phyloP scores from a whole-genome alignment of 1,284 basidiomycete species.

The Irpex rosettiformis region DNA sequence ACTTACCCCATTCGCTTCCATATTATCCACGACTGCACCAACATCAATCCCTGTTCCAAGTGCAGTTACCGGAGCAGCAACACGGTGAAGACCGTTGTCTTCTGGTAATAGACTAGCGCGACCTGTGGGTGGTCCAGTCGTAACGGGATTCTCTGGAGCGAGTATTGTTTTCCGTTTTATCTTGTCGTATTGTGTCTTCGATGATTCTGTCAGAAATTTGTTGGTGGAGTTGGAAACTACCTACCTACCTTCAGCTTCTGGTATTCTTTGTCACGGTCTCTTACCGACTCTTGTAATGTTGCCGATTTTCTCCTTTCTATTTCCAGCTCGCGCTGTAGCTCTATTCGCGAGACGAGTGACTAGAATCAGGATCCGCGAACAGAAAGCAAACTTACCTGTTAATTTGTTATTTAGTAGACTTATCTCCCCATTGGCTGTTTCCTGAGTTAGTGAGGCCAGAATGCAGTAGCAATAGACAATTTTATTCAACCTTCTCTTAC shows the following conservation, averaged over 20 bases:
- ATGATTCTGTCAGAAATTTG: neutral
- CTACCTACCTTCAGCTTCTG: slow-evolving; percentile 73
- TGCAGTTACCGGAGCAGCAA: neutral
- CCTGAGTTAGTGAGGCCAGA: neutral
- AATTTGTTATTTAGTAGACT: slow-evolving; percentile 63
- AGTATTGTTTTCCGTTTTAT: slow-evolving; percentile 76
- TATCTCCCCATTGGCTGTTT: slow-evolving; percentile 74
- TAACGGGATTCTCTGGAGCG: slow-evolving; percentile 24
- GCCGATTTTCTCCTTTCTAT: slow-evolving; percentile 68
- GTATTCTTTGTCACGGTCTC: slow-evolving; percentile 81
- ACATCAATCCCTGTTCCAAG: slow-evolving; percentile 36
- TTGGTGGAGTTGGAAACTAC: neutral
- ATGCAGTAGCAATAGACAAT: too few species aligned
- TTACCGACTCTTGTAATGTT: slow-evolving; percentile 68
- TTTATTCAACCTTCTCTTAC: slow-evolving; percentile 82
- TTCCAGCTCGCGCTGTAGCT: slow-evolving; percentile 75
- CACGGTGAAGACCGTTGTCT: neutral
- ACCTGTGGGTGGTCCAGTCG: neutral
- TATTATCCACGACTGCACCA: slow-evolving; percentile 58
- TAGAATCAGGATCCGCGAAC: neutral
- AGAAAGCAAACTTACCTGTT: slow-evolving; percentile 42
- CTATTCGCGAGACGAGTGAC: slow-evolving; percentile 35
- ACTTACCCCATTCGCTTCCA: slow-evolving; percentile 64
- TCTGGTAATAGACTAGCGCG: neutral
- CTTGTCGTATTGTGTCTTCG: slow-evolving; percentile 65